These are phyloP conservation scores for Sporothrix pseudoabietina DNA, from an alignment of 2,329 filamentous ascomycete genomes.

Conservation along the genomic window DNA sequence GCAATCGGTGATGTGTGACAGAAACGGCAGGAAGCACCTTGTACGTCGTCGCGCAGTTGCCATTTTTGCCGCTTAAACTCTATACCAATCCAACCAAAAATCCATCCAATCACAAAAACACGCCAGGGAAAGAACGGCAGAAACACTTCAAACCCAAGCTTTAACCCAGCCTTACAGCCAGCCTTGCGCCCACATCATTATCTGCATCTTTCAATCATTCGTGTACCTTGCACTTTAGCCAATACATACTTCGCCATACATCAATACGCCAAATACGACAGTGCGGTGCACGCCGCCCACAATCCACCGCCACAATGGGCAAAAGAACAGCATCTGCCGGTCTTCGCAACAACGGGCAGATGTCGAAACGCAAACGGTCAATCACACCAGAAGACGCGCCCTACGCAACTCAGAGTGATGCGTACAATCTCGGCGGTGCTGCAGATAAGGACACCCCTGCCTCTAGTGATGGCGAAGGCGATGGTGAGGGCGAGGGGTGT, in stretches of 20 bases:
- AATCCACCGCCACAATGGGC: not conserved
- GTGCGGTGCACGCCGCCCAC: not conserved
- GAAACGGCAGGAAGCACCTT: not conserved
- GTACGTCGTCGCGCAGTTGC: not conserved
- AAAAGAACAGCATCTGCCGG: not conserved
- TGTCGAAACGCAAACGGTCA: not conserved
- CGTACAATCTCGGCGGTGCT: not conserved
- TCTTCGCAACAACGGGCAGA: not conserved
- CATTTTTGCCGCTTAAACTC: not conserved
- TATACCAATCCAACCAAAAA: not conserved
- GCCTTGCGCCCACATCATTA: not conserved
- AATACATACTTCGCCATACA: not conserved
- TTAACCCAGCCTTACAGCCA: not conserved
- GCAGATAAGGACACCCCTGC: not conserved
- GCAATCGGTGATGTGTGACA: not conserved
- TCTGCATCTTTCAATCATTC: not conserved
- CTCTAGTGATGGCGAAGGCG: not conserved
- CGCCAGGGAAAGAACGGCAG: not conserved
- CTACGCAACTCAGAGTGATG: not conserved
- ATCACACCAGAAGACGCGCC: not conserved
- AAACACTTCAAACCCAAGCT: not conserved
- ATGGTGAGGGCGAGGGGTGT: not conserved
- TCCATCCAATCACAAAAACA: slow-evolving; percentile 12
- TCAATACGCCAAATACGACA: not conserved
- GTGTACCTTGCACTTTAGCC: not conserved